Conservation (phyloP, 192 early-diverging fungal species). For the Backusella australiensis region DNA sequence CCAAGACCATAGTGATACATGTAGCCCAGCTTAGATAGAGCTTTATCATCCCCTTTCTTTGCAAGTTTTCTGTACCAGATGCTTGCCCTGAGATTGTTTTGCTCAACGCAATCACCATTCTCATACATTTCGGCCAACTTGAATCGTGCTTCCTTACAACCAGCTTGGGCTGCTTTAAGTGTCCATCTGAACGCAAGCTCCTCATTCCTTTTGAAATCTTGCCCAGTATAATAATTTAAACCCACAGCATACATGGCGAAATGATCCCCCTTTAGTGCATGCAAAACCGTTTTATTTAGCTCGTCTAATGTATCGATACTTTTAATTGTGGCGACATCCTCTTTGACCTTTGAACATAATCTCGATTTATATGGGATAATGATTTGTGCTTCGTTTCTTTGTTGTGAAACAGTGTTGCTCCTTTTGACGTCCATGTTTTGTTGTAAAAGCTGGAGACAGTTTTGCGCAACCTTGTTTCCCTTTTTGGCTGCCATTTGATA, state of each 20-base stretch:
- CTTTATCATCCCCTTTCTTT: not conserved
- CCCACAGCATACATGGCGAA: not conserved
- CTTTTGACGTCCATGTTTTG: not conserved
- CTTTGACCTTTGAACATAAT: not conserved
- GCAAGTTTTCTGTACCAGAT: not conserved
- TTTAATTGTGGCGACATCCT: not conserved
- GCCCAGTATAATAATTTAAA: not conserved
- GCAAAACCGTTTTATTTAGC: not conserved
- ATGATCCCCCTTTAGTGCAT: not conserved
- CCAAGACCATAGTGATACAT: not conserved
- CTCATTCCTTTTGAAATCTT: not conserved
- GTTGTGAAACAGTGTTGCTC: not conserved
- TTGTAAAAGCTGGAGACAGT: not conserved
- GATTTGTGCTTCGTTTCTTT: not conserved
- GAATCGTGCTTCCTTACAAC: not conserved
- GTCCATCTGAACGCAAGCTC: not conserved
- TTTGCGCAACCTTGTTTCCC: not conserved
- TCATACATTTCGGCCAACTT: not conserved
- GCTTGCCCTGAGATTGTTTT: not conserved
- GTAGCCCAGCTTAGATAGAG: not conserved
- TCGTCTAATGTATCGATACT: not conserved
- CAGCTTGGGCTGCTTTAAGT: not conserved
- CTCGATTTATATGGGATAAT: not conserved
- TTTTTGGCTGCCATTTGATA: not conserved
- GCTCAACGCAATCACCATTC: not conserved